Conservation (phyloP, 2,329 filamentous ascomycete genomes). For the Chalara sp. region DNA sequence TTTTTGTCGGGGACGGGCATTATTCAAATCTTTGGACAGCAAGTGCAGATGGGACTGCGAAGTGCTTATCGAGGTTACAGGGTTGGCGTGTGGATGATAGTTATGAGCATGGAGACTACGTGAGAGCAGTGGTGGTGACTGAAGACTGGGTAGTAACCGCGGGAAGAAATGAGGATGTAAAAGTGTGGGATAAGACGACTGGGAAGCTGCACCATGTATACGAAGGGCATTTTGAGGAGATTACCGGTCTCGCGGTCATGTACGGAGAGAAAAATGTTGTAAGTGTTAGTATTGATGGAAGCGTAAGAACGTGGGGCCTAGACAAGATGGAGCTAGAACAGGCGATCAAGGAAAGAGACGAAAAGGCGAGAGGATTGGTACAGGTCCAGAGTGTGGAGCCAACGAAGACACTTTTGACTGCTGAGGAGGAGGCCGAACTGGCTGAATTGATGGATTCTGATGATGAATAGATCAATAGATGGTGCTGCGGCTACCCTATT, state of each 20-base stretch:
- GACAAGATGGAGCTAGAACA: slow-evolving; percentile 51
- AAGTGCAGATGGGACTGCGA: slow-evolving; percentile 82
- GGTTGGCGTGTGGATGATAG: slow-evolving; percentile 66
- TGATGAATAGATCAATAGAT: slow-evolving; percentile 38
- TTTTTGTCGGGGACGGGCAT: slow-evolving; percentile 57
- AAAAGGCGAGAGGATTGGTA: slow-evolving; percentile 36
- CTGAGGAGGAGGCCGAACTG: slow-evolving; percentile 87
- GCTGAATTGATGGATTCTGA: slow-evolving; percentile 79
- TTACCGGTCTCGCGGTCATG: slow-evolving; percentile 71
- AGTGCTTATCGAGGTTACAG: slow-evolving; percentile 65
- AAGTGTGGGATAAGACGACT: slow-evolving; percentile 75
- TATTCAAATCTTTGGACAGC: slow-evolving; percentile 81
- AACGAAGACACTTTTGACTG: slow-evolving; percentile 59
- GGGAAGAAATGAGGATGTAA: slow-evolving; percentile 84
- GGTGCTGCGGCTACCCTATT: background rate
- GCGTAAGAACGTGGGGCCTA: slow-evolving; percentile 78
- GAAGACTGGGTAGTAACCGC: slow-evolving; percentile 79
- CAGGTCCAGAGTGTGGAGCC: slow-evolving; percentile 35
- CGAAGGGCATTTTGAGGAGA: slow-evolving; percentile 85
- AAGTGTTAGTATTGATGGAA: slow-evolving; percentile 86
- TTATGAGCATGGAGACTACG: slow-evolving; percentile 81
- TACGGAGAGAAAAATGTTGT: slow-evolving; percentile 48
- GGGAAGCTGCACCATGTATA: slow-evolving; percentile 69
- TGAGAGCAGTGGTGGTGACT: slow-evolving; percentile 71
- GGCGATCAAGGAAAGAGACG: slow-evolving; percentile 43